Evolutionary conservation across 2,329 filamentous ascomycete species (phyloP), one percentile per base, ranked within the genome.

Genomic region (Escovopsis weberi): DNA sequence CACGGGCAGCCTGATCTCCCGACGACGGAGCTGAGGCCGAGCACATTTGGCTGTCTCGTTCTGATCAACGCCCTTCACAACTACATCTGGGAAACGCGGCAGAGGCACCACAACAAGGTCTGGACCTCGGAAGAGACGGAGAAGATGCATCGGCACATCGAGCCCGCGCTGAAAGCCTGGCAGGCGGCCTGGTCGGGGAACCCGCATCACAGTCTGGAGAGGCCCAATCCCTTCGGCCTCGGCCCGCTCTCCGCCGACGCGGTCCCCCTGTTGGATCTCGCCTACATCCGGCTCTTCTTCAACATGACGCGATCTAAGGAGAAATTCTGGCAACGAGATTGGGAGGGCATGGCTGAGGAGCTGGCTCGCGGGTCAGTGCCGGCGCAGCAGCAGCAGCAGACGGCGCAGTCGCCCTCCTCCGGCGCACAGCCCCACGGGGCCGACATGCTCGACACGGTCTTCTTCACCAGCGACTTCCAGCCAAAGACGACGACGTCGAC

Each of bases 31-130:
- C 68, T 91, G 39, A 78, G 75, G 50, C 86, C 87, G 0, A 95
- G 89, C 62, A 88, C 87, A 0, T 94, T 94, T 58, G 91, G 89
- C 8, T 94, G 87, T 57, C 69, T 95, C 28, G 74, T 95, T 6
- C 66, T 98, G 48, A 95, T 96, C 58, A 89, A 94, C 56, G 88
- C 91, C 4, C 69, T 96, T 23, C 91, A 96, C 64, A 95, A 95
- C 53, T 95, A 94, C 60, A 95, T 96, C 37, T 96, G 91, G 91
- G 89, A 96, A 62, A 95, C 88, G 0, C 75, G 89, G 23, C 88
- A 94, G 61, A 73, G 87, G 41, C 88, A 95, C 52, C 81, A 88
- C 52, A 87, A 84, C 52, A 81, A 86, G 48, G 71, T 86, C 39
- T 95, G 89, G 89, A 94, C 87, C 2, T 78, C 81, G 32, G 82